These are phyloP conservation scores for Laguncularia racemosa DNA, from an alignment of 345 rosid species.

Conservation along the genomic window DNA sequence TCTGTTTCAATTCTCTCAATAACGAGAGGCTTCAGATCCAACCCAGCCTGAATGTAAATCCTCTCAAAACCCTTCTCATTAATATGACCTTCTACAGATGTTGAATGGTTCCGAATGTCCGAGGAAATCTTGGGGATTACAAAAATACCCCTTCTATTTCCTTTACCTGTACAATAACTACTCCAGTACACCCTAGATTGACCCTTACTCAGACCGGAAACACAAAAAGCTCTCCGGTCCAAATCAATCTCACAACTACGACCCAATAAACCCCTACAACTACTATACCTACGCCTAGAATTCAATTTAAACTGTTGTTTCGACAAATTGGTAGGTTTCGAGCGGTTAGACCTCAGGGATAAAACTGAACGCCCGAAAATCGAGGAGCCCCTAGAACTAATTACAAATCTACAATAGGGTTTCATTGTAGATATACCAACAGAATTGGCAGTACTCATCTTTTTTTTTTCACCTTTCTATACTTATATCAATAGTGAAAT, in stretches of 20 bases:
- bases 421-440: conserved; percentile 61
- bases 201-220: conserved; percentile 44
- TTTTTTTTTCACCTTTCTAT: background rate
- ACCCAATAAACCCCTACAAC: conserved; percentile 25
- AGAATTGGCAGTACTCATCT: conserved; percentile 50
- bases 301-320: conserved; percentile 34
- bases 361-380: conserved; percentile 44
- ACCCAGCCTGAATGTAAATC: conserved; percentile 61
- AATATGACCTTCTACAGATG: conserved; percentile 50
- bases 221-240: conserved; percentile 52
- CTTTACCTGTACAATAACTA: conserved; percentile 18
- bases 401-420: conserved; percentile 69
- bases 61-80: conserved; percentile 62
- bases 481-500: conserved; percentile 1
- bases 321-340: conserved; percentile 39
- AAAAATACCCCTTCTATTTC: conserved; percentile 55
- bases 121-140: conserved; percentile 41
- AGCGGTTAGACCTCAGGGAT: conserved; percentile 19
- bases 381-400: conserved; percentile 44
- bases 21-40: conserved; percentile 59
- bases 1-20: conserved; percentile 34
- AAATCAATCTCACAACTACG: conserved; percentile 15
- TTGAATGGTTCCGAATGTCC: conserved; percentile 52
- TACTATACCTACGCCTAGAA: conserved; percentile 18
- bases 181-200: conserved; percentile 21